Conservation (phyloP, 768 basidiomycete genomes). For the Strobilomyces dryophilus region DNA sequence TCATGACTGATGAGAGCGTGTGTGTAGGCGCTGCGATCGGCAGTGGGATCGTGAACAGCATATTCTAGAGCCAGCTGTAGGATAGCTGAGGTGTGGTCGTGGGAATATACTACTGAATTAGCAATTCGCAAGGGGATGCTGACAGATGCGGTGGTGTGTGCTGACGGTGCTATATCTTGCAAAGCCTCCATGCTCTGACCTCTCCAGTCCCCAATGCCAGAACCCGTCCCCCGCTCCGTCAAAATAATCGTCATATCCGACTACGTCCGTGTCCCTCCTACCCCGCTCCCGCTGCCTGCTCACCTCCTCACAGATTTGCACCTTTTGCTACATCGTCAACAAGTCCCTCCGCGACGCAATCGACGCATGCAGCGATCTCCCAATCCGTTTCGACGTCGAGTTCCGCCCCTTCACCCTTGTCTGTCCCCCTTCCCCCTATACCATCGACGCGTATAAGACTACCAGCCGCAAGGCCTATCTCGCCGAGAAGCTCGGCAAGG, state of each 20-base stretch:
- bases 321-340: conserved; percentile 38
- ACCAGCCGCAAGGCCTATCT: conserved; percentile 22
- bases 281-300: not conserved
- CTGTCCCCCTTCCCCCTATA: conserved; percentile 17
- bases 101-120: conserved; percentile 20
- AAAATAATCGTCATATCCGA: conserved; percentile 35
- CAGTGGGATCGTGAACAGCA: conserved; percentile 42
- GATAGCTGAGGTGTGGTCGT: conserved; percentile 14
- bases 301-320: conserved; percentile 26
- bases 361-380: conserved; percentile 29
- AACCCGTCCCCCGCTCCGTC: conserved; percentile 15
- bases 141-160: conserved; percentile 27
- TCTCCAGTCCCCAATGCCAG: conserved; percentile 15
- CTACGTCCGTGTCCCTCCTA: conserved; percentile 22
- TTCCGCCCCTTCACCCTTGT: conserved; percentile 32
- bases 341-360: conserved; percentile 37
- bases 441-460: conserved; percentile 19
- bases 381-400: conserved; percentile 33
- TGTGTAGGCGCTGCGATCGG: conserved; percentile 41
- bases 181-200: conserved; percentile 9
- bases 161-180: conserved; percentile 29
- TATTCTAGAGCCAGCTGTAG: conserved; percentile 34
- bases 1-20: not conserved
- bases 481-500: conserved; percentile 25
- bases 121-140: conserved; percentile 23